A percentile compares a stretch with the other conserved stretches of the same genome.
Evolutionary conservation across 2,329 filamentous ascomycete genomes (phyloP).

Genomic region (Fusarium sp.): DNA sequence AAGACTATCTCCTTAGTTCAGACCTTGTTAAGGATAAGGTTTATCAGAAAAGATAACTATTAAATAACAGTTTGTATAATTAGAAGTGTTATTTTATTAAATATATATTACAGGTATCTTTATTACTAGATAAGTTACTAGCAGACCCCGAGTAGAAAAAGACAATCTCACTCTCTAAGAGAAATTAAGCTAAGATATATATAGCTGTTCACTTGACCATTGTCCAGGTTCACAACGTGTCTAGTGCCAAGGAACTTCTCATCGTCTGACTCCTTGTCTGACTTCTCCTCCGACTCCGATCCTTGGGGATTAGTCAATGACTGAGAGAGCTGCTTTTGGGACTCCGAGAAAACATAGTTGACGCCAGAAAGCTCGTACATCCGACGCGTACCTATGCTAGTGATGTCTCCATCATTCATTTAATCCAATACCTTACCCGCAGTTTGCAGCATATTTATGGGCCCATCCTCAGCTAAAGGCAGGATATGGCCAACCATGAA

Average conservation of each 20-base stretch:
- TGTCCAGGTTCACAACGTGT: neutral
- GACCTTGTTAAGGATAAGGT: no score
- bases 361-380: neutral
- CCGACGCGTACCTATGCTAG: neutral
- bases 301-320: no score
- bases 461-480: neutral
- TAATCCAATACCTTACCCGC: neutral
- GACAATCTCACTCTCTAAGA: neutral
- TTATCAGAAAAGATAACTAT: no score
- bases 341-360: fast-evolving
- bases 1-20: no score
- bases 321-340: no score
- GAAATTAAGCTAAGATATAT: neutral
- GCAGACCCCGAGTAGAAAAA: no score
- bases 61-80: no score
- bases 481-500: neutral
- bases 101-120: no score
- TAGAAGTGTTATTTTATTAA: no score
- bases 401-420: neutral
- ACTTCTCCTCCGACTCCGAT: no score
- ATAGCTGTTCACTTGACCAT: neutral
- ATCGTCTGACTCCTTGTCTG: neutral
- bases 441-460: neutral
- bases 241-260: neutral
- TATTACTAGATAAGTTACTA: no score